phyloP scores from a whole-genome alignment of 495 filamentous ascomycete species.

The Geoglossum glabrum region DNA sequence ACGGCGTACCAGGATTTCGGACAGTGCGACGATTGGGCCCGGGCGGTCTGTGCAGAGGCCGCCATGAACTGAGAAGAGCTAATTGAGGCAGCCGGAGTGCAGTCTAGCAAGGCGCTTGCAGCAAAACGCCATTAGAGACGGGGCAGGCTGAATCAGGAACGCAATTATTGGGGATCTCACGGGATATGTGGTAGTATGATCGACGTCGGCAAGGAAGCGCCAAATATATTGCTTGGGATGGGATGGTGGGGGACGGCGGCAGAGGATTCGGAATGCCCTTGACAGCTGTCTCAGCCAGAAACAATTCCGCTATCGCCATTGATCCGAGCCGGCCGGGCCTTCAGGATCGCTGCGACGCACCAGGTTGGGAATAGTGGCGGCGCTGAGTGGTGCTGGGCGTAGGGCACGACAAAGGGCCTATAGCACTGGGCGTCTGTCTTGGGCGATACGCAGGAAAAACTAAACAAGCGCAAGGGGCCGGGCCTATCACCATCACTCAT shows the following conservation, averaged over 20 bases:
- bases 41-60: not conserved
- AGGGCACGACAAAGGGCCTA: too few relatives aligned
- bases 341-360: too few relatives aligned
- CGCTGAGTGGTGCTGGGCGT: too few relatives aligned
- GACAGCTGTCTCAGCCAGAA: not conserved
- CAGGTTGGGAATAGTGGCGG: too few relatives aligned
- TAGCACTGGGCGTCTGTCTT: too few relatives aligned
- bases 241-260: not conserved
- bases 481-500: too few relatives aligned
- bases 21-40: not conserved
- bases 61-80: not conserved
- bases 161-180: not conserved
- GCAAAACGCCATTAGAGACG: not conserved
- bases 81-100: too few relatives aligned
- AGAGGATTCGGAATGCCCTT: not conserved
- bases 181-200: not conserved
- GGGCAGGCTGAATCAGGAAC: not conserved
- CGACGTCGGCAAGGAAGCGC: not conserved
- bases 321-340: not conserved
- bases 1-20: not conserved
- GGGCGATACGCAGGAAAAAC: too few relatives aligned
- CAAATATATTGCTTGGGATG: not conserved
- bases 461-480: too few relatives aligned
- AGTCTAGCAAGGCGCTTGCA: too few relatives aligned
- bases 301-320: not conserved